phyloP scores from a whole-genome alignment of 2,329 filamentous ascomycete species.

The Hymenoscyphus linearis region DNA sequence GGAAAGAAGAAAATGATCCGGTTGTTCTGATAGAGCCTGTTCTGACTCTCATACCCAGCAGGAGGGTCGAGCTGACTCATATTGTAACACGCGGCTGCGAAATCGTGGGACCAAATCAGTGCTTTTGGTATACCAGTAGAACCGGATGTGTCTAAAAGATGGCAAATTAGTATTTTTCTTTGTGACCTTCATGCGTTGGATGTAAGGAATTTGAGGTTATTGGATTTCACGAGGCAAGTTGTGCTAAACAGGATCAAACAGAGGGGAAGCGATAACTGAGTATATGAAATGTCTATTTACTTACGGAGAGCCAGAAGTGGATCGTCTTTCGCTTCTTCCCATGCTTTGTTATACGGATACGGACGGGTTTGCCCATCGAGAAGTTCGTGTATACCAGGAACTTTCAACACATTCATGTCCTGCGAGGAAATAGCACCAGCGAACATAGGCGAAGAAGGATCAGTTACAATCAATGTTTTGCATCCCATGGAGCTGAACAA shows the following conservation, averaged over 20 bases:
- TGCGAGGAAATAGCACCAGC: not conserved
- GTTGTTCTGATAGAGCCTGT: not conserved
- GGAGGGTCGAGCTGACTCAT: constrained; percentile 34
- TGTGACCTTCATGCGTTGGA: not conserved
- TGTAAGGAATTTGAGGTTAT: not conserved
- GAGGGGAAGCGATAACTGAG: not conserved
- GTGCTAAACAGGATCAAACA: not conserved
- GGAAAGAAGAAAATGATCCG: constrained; percentile 2
- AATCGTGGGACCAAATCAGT: constrained; percentile 34
- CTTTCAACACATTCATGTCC: not conserved
- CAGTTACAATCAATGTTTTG: not conserved
- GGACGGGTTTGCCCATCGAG: not conserved
- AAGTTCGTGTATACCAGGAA: constrained; percentile 8
- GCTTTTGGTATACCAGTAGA: constrained; percentile 39
- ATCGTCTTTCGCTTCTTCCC: constrained; percentile 33
- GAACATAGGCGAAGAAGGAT: not conserved
- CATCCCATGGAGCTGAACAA: constrained; percentile 2
- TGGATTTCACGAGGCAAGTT: not conserved
- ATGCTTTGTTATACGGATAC: constrained; percentile 32
- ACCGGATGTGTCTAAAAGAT: constrained; percentile 34
- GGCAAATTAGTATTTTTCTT: not conserved
- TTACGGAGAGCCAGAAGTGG: constrained; percentile 36
- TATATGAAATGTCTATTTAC: not conserved
- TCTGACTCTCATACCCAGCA: constrained; percentile 16
- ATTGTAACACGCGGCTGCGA: constrained; percentile 8